phyloP scores from a whole-genome alignment of 768 basidiomycete genomes.

The Hygrocybe coccinea region DNA sequence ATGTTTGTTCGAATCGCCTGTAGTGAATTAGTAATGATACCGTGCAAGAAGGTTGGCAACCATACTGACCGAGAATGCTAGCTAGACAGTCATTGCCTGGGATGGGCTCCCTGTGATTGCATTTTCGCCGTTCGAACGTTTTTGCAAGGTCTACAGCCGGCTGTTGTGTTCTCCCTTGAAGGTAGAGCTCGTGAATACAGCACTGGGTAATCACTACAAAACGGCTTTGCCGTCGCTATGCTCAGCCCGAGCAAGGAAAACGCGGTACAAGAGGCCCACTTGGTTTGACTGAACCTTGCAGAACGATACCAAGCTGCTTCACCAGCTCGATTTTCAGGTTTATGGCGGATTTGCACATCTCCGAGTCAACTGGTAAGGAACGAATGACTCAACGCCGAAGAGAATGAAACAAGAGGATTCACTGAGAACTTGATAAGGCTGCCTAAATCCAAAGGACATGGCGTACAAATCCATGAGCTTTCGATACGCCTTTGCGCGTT shows the following conservation, averaged over 20 bases:
- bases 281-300: slow-evolving; percentile 86
- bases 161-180: slow-evolving; percentile 70
- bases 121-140: slow-evolving; percentile 86
- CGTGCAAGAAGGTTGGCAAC: background rate
- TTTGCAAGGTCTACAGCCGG: slow-evolving; percentile 85
- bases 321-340: slow-evolving; percentile 69
- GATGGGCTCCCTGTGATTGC: slow-evolving; percentile 90
- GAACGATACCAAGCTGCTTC: slow-evolving; percentile 68
- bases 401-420: slow-evolving; percentile 16
- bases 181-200: slow-evolving; percentile 90
- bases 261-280: slow-evolving; percentile 53
- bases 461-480: slow-evolving; percentile 91
- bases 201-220: slow-evolving; percentile 96
- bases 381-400: slow-evolving; percentile 13
- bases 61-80: slow-evolving; percentile 68
- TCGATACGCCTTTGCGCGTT: slow-evolving; percentile 89
- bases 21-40: background rate
- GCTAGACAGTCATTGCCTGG: slow-evolving; percentile 77
- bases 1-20: slow-evolving; percentile 83
- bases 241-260: slow-evolving; percentile 10
- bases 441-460: slow-evolving; percentile 82
- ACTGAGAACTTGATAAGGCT: slow-evolving; percentile 93
- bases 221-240: slow-evolving; percentile 40
- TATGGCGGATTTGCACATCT: slow-evolving; percentile 68
- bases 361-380: slow-evolving; percentile 64